A percentile compares a stretch with the other conserved stretches of the same genome.
phyloP scores from a whole-genome alignment of 2,329 filamentous ascomycete species.

The Alternaria arborescens region DNA sequence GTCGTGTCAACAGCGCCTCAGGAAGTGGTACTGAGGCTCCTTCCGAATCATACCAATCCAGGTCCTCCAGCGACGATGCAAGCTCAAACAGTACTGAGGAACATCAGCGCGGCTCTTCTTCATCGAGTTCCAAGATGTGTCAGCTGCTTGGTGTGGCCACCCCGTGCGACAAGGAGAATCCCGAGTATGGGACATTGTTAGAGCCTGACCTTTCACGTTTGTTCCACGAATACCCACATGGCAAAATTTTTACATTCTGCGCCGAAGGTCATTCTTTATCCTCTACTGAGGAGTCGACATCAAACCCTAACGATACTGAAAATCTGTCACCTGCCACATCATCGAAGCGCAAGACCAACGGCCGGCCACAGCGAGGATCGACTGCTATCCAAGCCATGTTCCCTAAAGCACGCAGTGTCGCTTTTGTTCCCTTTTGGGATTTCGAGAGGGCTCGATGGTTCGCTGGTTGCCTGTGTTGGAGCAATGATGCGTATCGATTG shows the following conservation, averaged over 20 bases:
- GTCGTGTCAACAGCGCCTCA: constrained; percentile 15
- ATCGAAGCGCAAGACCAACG: constrained; percentile 12
- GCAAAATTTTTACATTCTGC: constrained; percentile 39
- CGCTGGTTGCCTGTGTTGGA: constrained; percentile 49
- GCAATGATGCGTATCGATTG: constrained; percentile 37
- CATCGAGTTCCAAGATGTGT: constrained; percentile 26
- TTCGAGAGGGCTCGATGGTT: constrained; percentile 50
- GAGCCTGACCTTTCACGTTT: constrained; percentile 34
- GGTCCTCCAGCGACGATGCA: constrained; percentile 29
- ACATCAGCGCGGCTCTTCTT: neutral
- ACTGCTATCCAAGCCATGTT: constrained; percentile 63
- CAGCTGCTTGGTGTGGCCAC: constrained; percentile 37
- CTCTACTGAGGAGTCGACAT: constrained; percentile 28
- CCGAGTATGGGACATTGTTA: constrained; percentile 20
- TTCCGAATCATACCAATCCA: constrained; percentile 22
- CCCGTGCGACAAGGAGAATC: constrained; percentile 7
- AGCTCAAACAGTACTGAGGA: constrained; percentile 1
- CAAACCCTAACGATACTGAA: constrained; percentile 8
- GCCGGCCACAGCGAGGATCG: constrained; percentile 40
- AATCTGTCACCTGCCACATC: neutral
- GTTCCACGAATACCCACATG: constrained; percentile 34
- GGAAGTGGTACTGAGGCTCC: constrained; percentile 11
- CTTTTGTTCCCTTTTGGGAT: constrained; percentile 53
- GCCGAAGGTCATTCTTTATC: constrained; percentile 26
- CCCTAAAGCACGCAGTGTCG: constrained; percentile 45